Evolutionary conservation across 768 basidiomycete species (phyloP), one percentile per base, ranked within the genome.

Genomic region (Tulasnella sp.): DNA sequence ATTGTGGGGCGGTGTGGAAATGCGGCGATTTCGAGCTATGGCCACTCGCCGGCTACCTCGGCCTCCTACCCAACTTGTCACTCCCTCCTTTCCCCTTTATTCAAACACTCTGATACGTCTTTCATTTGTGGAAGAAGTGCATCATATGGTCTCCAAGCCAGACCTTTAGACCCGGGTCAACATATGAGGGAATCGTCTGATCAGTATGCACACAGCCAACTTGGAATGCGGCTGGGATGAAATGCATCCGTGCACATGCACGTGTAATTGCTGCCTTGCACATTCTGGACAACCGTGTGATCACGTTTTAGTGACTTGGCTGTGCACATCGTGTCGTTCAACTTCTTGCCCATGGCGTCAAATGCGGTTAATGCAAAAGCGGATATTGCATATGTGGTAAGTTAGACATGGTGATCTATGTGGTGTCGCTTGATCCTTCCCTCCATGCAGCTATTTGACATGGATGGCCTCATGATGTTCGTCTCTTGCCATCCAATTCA

Each of bases 391-490:
- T 58, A 58, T 49, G 56, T 58, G 4, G 56, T 58, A 48, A 48
- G 56, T 31, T 22, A 11, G 12, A 19, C 24, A 17, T 22, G 9
- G 24, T 10, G 11, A 4, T 30, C 11, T 21, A 19, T 30, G 4
- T 49, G 45, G 49, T 15, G n/a, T n/a, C 27, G 29, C 21, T 24
- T 9, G 19, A 22, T 2, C 51, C 2, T 41, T 53, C 2, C 27
- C 10, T 53, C 27, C 19, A 49, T 52, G 41, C 45, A 59, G 57
- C 60, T 86, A 51, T 86, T 86, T 64, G 85, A 86, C 64, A 78
- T 86, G 80, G 84, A 86, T 65, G 85, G 84, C 77, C 69, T 63
- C 68, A 62, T 55, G 22, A 60, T 60, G 61, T 51, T 49, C 24
- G 53, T 52, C 17, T 24, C 19, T 2, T 7, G 25, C n/a, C 19